Base-by-base conservation (phyloP, 2,329 filamentous ascomycete genomes). In the Cladosporium austrohemisphaericum region DNA sequence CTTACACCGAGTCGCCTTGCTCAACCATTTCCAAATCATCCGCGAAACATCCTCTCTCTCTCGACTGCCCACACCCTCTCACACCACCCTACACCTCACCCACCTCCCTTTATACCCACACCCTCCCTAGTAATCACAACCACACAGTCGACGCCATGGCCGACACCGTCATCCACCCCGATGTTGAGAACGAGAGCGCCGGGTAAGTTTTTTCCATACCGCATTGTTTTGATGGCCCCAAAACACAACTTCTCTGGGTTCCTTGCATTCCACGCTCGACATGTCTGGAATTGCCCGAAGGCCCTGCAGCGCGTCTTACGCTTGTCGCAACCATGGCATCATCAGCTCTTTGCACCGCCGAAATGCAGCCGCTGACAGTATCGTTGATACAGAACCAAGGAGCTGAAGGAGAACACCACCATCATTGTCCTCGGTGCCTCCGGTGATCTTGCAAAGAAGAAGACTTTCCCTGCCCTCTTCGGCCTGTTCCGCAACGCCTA, bases 401-500 rank as follows among this genome's bases (percentile, higher is more conserved):
- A 98, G 82, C 85, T 98, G 67, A 98, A 96, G 80, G 89, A 97
- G 68, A 94, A 98, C 80, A 98, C 93, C 58, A 82, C 91, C 68
- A 94, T 98, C 65, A 81, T 98, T 65, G 93, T 98, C 64, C 84
- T 98, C 60, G 93, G 93, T 65, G 93, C 93, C 58, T 98, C 93
- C 46, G 93, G 93, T 65, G 93, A 98, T 78, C 76, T 98, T 60
- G 93, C 93, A 44, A 98, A 98, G 81, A 98, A 98, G 85, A 98
- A 98, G 85, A 98, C 93, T 37, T 98, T 95, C 76, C 93, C 93
- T 59, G 93, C 93, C 53, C 84, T 98, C 50, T 98, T 98, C 69
- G 93, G 93, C 62, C 84, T 98, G 65, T 95, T 92, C 77, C 89
- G 93, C 68, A 98, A 98, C 78, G 92, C 96, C 74, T 98, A 97